Base-by-base conservation (phyloP, 2,329 filamentous ascomycete genomes). In the Nothophoma quercina region DNA sequence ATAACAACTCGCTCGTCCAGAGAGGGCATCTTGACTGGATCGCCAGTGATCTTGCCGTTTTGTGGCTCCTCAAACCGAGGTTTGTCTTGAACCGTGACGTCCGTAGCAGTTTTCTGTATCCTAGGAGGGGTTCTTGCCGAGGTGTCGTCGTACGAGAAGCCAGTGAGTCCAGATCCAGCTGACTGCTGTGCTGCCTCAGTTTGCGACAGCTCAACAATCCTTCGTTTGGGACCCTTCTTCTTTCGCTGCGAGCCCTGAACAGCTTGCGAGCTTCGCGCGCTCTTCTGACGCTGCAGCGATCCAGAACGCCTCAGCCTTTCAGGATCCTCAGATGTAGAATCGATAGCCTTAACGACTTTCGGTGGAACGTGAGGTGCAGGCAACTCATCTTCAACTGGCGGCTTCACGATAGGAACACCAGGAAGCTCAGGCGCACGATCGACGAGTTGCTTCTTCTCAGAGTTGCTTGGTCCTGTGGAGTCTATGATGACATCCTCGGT, bases 401-500 rank as follows among this genome's bases (percentile, higher is more conserved):
- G 85, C 71, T 88, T 91, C 51, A 96, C 84, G 13, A 96, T 87
- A 0, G 92, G 91, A 7, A 92, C 87, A 29, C 84, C 87, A 21
- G 89, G 84, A 15, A 88, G 85, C 63, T 96, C 87, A 2, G 90
- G 88, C 9, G 83, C 90, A 38, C 93, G 86, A 42, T 97, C 93
- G 5, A 93, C 84, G 34, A 99, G 81, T 60, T 90, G 88, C 66
- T 91, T 91, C 70, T 87, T 88, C 78, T 99, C 95, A 13, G 87
- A 84, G 68, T 91, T 96, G n/a, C 84, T 88, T 1, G 95, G 93
- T 0, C 88, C 88, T 26, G 85, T 85, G 2, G 89, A 88, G 71
- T 99, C 95, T 63, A 99, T 93, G 36, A 91, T 81, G 54, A 98
- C 87, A 69, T 99, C 95, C 60, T 96, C 90, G 0, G 88, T 89